Evolutionary conservation across 108 stramenopile species (phyloP).

Genomic region (Bacterosira constricta): DNA sequence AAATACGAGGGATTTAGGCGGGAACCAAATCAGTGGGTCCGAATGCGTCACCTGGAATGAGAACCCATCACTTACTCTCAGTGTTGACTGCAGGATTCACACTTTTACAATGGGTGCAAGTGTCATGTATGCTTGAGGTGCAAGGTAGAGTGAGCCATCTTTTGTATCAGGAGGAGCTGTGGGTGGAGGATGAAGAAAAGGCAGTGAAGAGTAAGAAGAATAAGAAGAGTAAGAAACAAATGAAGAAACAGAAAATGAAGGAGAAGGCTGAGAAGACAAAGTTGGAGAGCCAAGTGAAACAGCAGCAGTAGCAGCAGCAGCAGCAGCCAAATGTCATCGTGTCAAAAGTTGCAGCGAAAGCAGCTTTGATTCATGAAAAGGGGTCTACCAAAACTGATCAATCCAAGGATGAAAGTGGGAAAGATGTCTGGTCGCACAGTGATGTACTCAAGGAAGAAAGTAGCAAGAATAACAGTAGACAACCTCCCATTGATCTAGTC

Average conservation of each 20-base stretch:
- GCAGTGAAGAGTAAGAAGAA: conserved; percentile 81
- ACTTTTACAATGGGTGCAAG: conserved; percentile 93
- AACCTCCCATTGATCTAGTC: conserved; percentile 81
- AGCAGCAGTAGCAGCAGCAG: too few relatives aligned
- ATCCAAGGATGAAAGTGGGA: not conserved
- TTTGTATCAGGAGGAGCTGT: conserved; percentile 94
- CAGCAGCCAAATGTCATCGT: conserved; percentile 3
- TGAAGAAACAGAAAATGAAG: conserved; percentile 84
- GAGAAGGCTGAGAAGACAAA: conserved; percentile 75
- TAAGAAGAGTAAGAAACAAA: conserved; percentile 88
- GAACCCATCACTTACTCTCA: conserved; percentile 90
- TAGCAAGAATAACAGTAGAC: conserved; percentile 43
- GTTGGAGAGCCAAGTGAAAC: conserved; percentile 1
- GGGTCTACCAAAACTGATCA: not conserved
- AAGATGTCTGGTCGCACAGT: conserved; percentile 4
- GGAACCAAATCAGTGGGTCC: too few relatives aligned
- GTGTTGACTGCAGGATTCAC: conserved; percentile 74
- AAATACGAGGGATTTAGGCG: too few relatives aligned
- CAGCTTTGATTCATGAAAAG: conserved; percentile 31
- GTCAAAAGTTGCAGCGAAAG: not conserved
- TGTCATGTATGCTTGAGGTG: conserved; percentile 93
- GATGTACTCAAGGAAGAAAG: conserved; percentile 56
- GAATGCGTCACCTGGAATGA: too few relatives aligned
- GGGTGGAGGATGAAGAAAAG: conserved; percentile 84
- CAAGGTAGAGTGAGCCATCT: conserved; percentile 93